A percentile compares a stretch with the other conserved stretches of the same genome.
Evolutionary conservation across 2,329 filamentous ascomycete genomes (phyloP).

Genomic region (Malbranchea cinnamomea): DNA sequence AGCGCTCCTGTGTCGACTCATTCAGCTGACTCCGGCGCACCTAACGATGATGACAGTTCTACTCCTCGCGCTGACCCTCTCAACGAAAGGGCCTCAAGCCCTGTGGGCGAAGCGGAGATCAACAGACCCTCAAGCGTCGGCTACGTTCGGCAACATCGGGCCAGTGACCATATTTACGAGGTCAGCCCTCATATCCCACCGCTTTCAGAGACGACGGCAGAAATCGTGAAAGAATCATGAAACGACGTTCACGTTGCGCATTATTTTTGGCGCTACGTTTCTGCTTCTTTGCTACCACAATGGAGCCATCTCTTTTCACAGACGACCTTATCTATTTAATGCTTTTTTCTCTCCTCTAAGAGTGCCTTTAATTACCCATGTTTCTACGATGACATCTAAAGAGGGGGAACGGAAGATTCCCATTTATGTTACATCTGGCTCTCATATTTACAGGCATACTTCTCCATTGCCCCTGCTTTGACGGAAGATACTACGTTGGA

Average conservation of each 20-base stretch:
- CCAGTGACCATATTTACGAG: conserved; percentile 33
- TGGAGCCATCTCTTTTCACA: no score
- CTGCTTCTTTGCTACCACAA: no score
- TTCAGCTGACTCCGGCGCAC: conserved; percentile 26
- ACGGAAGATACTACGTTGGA: conserved; percentile 93
- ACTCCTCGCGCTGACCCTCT: conserved; percentile 10
- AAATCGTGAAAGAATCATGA: conserved; percentile 25
- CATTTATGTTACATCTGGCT: no score
- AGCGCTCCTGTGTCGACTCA: conserved; percentile 22
- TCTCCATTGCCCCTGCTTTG: conserved; percentile 70
- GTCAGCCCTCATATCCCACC: conserved; percentile 23
- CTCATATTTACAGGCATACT: conserved; percentile 3
- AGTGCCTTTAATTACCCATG: no score
- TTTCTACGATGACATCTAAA: no score
- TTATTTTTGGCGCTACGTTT: no score
- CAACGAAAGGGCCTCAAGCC: conserved; percentile 6
- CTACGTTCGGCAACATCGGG: conserved; percentile 34
- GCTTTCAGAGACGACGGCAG: conserved; percentile 29
- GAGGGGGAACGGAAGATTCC: no score
- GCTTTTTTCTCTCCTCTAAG: no score
- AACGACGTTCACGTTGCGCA: background rate
- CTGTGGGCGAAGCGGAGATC: conserved; percentile 9
- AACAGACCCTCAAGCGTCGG: conserved; percentile 35
- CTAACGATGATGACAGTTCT: conserved; percentile 14
- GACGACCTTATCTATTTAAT: no score